Percentiles rank a stretch among this genome's conserved stretches.
Evolutionary conservation across 2,329 filamentous ascomycete species (phyloP).

Genomic region (Huntiella savannae): DNA sequence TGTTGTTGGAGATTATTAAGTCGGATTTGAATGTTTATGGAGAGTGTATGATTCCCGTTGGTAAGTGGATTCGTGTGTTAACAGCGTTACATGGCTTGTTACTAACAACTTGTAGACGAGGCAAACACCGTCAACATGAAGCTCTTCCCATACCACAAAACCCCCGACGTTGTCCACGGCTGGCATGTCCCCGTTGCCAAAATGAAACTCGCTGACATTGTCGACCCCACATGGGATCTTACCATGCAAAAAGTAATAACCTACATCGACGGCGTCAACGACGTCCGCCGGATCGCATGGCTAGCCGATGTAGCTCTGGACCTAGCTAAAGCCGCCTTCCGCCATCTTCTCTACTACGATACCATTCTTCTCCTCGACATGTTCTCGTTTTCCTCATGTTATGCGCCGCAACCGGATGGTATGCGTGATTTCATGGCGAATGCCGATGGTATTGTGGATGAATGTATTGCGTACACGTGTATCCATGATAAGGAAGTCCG

Average conservation of each 20-base stretch:
- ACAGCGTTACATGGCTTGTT: not conserved
- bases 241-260: constrained; percentile 64
- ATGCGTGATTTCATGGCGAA: constrained; percentile 67
- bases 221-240: constrained; percentile 54
- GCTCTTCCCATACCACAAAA: constrained; percentile 65
- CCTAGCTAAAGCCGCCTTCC: constrained; percentile 68
- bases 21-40: constrained; percentile 92
- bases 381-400: constrained; percentile 85
- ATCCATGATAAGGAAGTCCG: constrained; percentile 20
- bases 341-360: constrained; percentile 84
- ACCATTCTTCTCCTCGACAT: constrained; percentile 80
- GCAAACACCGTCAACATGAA: constrained; percentile 94
- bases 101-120: constrained; percentile 40
- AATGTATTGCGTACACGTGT: constrained; percentile 73
- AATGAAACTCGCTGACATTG: constrained; percentile 42
- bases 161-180: constrained; percentile 57
- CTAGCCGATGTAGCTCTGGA: constrained; percentile 72
- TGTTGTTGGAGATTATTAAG: constrained; percentile 59
- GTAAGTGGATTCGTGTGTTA: constrained; percentile 28
- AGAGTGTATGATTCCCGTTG: constrained; percentile 95
- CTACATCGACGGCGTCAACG: constrained; percentile 78
- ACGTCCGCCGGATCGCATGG: constrained; percentile 70
- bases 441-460: constrained; percentile 54
- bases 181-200: constrained; percentile 80
- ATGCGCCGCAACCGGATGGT: constrained; percentile 52